Conservation (phyloP, 176 grass and related monocot genomes). For the Tillandsia fasciculata region DNA sequence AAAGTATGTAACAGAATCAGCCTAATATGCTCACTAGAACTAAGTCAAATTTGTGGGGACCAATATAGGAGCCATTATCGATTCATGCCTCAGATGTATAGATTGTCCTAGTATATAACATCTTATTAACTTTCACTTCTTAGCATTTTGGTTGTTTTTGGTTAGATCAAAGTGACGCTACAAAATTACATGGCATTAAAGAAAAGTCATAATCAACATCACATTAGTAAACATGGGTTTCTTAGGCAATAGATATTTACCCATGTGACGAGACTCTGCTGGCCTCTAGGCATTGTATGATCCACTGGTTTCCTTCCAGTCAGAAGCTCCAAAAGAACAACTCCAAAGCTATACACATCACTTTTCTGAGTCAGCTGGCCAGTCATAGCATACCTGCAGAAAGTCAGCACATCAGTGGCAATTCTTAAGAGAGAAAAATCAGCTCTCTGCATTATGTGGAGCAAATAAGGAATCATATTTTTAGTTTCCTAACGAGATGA, state of each 20-base stretch:
- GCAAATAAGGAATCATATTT: neutral
- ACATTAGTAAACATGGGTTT: neutral
- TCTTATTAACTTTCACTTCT: no score
- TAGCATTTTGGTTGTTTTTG: no score
- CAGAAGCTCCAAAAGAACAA: constrained; percentile 89
- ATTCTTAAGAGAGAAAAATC: neutral
- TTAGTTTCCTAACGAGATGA: neutral
- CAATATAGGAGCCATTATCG: no score
- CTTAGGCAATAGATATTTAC: constrained; percentile 25
- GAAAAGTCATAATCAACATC: neutral
- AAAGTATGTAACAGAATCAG: no score
- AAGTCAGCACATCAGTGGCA: constrained; percentile 7
- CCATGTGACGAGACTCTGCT: constrained; percentile 95
- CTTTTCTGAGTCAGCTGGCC: constrained; percentile 93
- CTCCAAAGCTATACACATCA: constrained; percentile 94
- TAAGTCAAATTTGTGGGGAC: no score
- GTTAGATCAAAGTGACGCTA: no score
- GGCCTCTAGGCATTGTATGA: constrained; percentile 95
- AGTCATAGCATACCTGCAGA: constrained; percentile 82
- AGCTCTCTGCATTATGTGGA: neutral
- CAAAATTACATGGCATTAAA: neutral
- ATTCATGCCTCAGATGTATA: no score
- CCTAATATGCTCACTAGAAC: no score
- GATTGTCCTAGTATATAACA: no score
- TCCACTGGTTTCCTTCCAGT: constrained; percentile 92